Conservation (phyloP, 1,139 yeast genomes). For the Hansenula sp. region DNA sequence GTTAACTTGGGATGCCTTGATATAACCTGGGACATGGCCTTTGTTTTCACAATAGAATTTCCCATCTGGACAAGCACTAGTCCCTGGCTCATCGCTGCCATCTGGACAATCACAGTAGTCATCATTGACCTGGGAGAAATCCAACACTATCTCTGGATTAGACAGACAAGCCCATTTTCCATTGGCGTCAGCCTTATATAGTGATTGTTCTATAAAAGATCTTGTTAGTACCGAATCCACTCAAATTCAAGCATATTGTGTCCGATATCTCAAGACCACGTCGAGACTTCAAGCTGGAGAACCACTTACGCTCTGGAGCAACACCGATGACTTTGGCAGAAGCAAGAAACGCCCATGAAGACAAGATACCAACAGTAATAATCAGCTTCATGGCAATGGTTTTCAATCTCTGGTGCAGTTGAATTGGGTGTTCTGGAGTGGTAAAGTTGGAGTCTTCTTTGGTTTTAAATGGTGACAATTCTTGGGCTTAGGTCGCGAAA, state of each 20-base stretch:
- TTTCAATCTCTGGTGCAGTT: background rate
- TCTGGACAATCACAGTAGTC: conserved; percentile 96
- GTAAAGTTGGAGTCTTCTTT: no score
- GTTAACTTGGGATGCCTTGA: conserved; percentile 62
- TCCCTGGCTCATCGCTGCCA: conserved; percentile 97
- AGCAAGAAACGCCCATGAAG: background rate
- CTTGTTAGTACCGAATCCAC: conserved; percentile 1
- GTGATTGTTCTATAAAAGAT: conserved; percentile 25
- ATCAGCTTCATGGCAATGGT: background rate
- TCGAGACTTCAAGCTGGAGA: background rate
- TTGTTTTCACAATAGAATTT: conserved; percentile 73
- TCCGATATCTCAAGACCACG: no score
- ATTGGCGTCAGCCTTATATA: conserved; percentile 47
- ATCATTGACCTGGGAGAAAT: conserved; percentile 71
- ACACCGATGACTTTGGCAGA: conserved; percentile 3
- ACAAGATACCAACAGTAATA: background rate
- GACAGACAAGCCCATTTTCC: conserved; percentile 68
- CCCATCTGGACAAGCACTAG: conserved; percentile 70
- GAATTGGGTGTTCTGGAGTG: background rate
- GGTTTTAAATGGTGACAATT: no score
- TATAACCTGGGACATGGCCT: conserved; percentile 58
- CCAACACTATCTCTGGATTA: conserved; percentile 58
- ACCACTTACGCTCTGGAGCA: conserved; percentile 3
- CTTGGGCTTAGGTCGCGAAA: no score
- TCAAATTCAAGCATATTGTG: background rate